Base-by-base conservation (phyloP, 2,329 filamentous ascomycete species). In the Aspergillus sp. region DNA sequence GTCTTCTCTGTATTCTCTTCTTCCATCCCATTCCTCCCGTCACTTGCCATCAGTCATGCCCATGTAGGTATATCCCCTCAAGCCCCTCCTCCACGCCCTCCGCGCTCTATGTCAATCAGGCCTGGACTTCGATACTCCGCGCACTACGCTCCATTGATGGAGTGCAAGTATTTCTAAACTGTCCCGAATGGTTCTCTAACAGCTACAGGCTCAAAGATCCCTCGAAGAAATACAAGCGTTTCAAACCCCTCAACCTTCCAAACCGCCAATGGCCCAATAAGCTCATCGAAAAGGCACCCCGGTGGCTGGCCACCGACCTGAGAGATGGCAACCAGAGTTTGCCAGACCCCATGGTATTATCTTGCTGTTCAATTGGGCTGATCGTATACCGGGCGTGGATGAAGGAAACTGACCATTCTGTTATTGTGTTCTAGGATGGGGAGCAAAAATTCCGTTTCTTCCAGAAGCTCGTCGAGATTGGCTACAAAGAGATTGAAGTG, bases 401-500 rank as follows among this genome's bases (percentile, higher is more conserved):
- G 2, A 19, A 19, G 19, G 19, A 19, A 2, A 19, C 19, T 19
- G 33, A 34, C 3, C 4, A 8, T 3, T 34, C n/a, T 3, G 8
- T 34, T 34, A 7, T 34, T 34, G 7, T 34, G 28, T 43, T 48
- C 44, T 59, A 93, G 88, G 93, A 88, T 63, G 88, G 88, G 57
- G 88, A 95, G 42, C 89, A 96, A 75, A 97, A 97, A 73, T 93
- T 86, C 81, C 76, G 78, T 51, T 97, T 90, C 77, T 97, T 97
- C 76, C 83, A 90, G 71, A 94, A 94, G 88, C 81, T 97, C 45
- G 81, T 85, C 60, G 82, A 91, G 51, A 78, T 96, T 43, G 91
- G 93, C 58, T 97, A 94, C 78, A 97, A 96, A 73, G 91, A 97
- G 72, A 96, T 97, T 55, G 91, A 97, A 66, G 85, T 96, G 19